Conservation (phyloP, 768 basidiomycete genomes). For the Suillus spraguei region DNA sequence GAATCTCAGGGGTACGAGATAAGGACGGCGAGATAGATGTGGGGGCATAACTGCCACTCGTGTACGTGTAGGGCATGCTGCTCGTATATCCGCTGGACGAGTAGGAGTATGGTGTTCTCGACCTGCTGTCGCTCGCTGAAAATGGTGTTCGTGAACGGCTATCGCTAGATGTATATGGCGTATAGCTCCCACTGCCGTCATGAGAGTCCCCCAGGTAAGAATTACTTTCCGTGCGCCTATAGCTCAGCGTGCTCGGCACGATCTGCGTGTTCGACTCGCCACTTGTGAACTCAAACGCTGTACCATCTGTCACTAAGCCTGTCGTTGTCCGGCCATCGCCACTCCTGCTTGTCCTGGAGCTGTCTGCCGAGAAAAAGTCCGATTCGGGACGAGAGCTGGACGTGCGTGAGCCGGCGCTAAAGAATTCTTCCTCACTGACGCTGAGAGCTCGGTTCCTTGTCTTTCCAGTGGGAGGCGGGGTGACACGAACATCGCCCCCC, state of each 20-base stretch:
- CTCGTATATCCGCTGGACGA: slow-evolving; percentile 17
- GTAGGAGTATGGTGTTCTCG: slow-evolving; percentile 18
- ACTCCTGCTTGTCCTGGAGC: slow-evolving; percentile 34
- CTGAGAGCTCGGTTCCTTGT: slow-evolving; percentile 31
- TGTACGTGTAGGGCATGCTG: slow-evolving; percentile 30
- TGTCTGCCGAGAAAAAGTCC: slow-evolving; percentile 36
- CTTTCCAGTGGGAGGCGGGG: slow-evolving; percentile 46
- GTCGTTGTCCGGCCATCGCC: slow-evolving; percentile 26
- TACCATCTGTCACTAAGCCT: slow-evolving; percentile 41
- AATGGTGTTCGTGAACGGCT: slow-evolving; percentile 5
- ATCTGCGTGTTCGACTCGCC: slow-evolving; percentile 46
- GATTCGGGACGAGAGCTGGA: slow-evolving; percentile 30
- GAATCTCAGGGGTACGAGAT: slow-evolving; percentile 59
- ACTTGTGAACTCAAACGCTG: slow-evolving; percentile 39
- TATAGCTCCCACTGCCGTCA: slow-evolving; percentile 38
- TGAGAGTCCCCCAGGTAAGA: slow-evolving; percentile 62
- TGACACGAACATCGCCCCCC: slow-evolving; percentile 44
- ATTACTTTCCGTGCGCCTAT: slow-evolving; percentile 51
- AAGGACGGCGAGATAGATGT: slow-evolving; percentile 54
- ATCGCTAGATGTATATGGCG: slow-evolving; percentile 21
- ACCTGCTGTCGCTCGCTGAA: slow-evolving; percentile 15
- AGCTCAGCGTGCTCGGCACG: slow-evolving; percentile 53
- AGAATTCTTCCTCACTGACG: slow-evolving; percentile 49
- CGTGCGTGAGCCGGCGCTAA: slow-evolving; percentile 42
- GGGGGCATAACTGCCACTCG: slow-evolving; percentile 13